Evolutionary conservation across 2,329 filamentous ascomycete species (phyloP), one percentile per base, ranked within the genome.

Genomic region (Kalmusia sp.): DNA sequence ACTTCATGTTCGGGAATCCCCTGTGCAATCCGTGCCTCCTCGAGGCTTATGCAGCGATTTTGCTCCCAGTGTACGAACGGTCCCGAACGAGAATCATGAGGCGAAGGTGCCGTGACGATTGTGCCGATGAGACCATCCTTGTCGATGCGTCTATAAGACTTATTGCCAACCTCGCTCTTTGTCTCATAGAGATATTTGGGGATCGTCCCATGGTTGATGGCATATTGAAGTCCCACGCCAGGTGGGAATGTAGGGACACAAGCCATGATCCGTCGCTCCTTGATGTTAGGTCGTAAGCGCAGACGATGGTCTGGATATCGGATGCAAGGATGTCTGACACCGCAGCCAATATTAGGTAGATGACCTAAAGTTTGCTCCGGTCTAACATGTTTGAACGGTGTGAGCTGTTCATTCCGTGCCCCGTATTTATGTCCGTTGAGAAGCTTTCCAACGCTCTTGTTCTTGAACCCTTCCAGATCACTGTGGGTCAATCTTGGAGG

Each of bases 1-100:
- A 93, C 81, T 52, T 93, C 91, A 5, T 86, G 59, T 50, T 93
- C 89, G 0, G 80, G 84, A 34, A 89, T 86, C 0, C 89, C 88
- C 68, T 95, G 91, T 0, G 86, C 87, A 1, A 89, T 78, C 1
- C 88, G 76, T 0, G 80, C 83, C 69, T 95, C 91, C 76, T 88
- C 79, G 2, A 93, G 70, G 0, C 82, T 87, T 0, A 91, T 62
- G 0, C 81, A 72, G 0, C 91, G 80, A 15, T 82, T 75, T 57
- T 93, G 81, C 0, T 77, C 66, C 85, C 88, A 93, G 67, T 95
- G 91, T 6, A 91, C 58, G 0, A 76, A 65, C 0, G 75, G 71
- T 0, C 88, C 85, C 1, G 77, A 75, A 8, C 84, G 82, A 0
- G 80, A 76, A 63, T 92, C 88, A 0, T 77, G 74, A 0, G 83